These are phyloP conservation scores for Leishmania gerbilli DNA, from an alignment of 208 protist species.

Conservation along the genomic window DNA sequence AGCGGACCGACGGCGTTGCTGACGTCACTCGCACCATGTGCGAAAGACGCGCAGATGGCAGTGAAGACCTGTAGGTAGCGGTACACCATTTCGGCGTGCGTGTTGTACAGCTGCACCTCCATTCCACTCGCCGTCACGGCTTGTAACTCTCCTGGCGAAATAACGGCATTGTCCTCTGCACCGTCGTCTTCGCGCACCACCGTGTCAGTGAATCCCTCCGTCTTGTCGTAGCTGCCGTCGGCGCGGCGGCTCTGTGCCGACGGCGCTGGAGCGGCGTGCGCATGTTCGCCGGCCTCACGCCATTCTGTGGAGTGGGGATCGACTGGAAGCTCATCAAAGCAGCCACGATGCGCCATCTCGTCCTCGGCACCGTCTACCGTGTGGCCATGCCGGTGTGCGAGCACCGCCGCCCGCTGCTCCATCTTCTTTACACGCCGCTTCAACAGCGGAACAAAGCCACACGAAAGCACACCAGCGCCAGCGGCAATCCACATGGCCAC, in stretches of 20 bases:
- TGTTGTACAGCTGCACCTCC: constrained; percentile 57
- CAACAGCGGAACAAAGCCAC: constrained; percentile 60
- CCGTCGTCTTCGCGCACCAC: constrained; percentile 35
- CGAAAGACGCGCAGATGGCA: constrained; percentile 80
- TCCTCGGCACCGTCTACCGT: constrained; percentile 22
- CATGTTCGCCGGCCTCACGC: not conserved
- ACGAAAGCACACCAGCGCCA: constrained; percentile 45
- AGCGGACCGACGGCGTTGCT: constrained; percentile 86
- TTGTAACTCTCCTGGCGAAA: not conserved
- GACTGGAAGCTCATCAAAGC: constrained; percentile 5
- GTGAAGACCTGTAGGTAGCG: constrained; percentile 87
- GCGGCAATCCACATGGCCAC: constrained; percentile 55
- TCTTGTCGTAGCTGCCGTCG: constrained; percentile 1
- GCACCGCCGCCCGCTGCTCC: constrained; percentile 31
- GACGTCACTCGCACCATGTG: constrained; percentile 87
- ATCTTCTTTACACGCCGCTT: constrained; percentile 40
- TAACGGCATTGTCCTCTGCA: constrained; percentile 17
- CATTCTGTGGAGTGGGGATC: not conserved
- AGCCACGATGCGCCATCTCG: constrained; percentile 11
- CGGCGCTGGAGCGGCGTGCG: not conserved
- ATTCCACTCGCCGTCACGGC: constrained; percentile 33
- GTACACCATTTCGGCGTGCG: constrained; percentile 68
- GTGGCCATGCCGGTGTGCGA: constrained; percentile 23
- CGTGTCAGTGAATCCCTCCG: constrained; percentile 25
- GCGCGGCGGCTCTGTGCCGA: not conserved